phyloP scores from a whole-genome alignment of 805 yeast species.

The Barnettozyma populi region DNA sequence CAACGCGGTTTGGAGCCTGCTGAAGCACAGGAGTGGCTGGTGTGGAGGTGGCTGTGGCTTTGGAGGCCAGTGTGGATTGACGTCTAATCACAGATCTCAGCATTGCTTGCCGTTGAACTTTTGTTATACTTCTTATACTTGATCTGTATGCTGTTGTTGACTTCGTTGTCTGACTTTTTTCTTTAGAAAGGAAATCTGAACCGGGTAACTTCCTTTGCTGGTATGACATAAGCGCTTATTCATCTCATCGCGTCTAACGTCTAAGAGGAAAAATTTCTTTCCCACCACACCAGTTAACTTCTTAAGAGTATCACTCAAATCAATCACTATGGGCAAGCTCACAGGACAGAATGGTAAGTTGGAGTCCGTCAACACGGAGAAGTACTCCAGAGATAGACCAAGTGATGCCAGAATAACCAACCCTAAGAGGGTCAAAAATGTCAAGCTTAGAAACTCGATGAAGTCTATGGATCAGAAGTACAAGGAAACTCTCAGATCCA shows the following conservation, averaged over 20 bases:
- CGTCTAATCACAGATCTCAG: conserved; percentile 4
- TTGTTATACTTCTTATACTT: neutral
- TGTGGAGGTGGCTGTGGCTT: neutral
- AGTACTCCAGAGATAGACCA: conserved; percentile 28
- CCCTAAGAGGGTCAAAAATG: conserved; percentile 44
- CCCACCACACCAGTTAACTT: neutral
- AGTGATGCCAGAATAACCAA: conserved; percentile 18
- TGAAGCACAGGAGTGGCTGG: conserved; percentile 17
- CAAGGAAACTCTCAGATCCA: conserved; percentile 72
- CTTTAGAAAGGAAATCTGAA: neutral
- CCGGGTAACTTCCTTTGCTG: neutral
- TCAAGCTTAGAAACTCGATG: conserved; percentile 58
- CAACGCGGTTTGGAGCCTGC: conserved; percentile 75
- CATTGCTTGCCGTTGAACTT: neutral
- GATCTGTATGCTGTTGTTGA: neutral
- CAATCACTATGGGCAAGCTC: conserved; percentile 18
- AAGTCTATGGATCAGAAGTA: conserved; percentile 66
- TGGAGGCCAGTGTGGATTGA: conserved; percentile 5
- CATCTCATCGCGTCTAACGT: neutral
- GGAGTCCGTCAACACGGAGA: conserved; percentile 26
- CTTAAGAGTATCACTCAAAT: neutral
- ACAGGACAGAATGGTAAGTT: conserved; percentile 23
- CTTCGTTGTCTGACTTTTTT: neutral
- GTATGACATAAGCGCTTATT: neutral
- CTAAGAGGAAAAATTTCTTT: neutral